phyloP scores from a whole-genome alignment of 1,139 yeast genomes.

The Spencermartinsiella ligniputridi region DNA sequence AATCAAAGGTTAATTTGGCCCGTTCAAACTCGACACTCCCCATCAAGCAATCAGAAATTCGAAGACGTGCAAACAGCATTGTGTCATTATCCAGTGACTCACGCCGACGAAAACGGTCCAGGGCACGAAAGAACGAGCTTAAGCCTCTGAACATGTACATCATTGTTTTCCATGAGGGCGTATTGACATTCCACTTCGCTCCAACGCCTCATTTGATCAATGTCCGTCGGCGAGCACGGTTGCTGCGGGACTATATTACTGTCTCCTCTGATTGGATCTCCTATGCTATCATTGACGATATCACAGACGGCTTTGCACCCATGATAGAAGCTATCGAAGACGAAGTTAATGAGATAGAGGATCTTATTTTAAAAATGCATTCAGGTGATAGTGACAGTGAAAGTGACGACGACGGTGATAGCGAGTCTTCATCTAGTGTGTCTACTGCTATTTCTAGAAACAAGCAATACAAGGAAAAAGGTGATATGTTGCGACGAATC shows the following conservation, averaged over 20 bases:
- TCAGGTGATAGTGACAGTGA: conserved; percentile 52
- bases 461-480: conserved; percentile 56
- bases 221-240: conserved; percentile 86
- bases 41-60: conserved; percentile 1
- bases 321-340: conserved; percentile 90
- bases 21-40: not conserved
- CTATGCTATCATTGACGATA: conserved; percentile 93
- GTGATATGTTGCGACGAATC: conserved; percentile 88
- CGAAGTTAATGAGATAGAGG: conserved; percentile 87
- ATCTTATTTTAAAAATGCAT: conserved; percentile 82
- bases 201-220: conserved; percentile 96
- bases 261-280: conserved; percentile 97
- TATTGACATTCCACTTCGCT: conserved; percentile 87
- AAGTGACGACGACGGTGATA: conserved; percentile 40
- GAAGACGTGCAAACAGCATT: conserved; percentile 8
- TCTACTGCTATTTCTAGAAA: conserved; percentile 24
- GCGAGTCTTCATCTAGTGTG: conserved; percentile 23
- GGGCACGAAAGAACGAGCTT: conserved; percentile 43
- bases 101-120: conserved; percentile 5
- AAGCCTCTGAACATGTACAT: conserved; percentile 91
- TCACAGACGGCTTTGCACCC: conserved; percentile 96
- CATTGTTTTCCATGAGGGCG: conserved; percentile 86
- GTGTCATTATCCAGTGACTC: conserved; percentile 5
- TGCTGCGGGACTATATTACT: conserved; percentile 79
- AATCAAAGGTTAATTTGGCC: conserved; percentile 1